These are phyloP conservation scores for Beauveria brongniartii DNA, from an alignment of 2,329 filamentous ascomycete genomes.

Conservation along the genomic window DNA sequence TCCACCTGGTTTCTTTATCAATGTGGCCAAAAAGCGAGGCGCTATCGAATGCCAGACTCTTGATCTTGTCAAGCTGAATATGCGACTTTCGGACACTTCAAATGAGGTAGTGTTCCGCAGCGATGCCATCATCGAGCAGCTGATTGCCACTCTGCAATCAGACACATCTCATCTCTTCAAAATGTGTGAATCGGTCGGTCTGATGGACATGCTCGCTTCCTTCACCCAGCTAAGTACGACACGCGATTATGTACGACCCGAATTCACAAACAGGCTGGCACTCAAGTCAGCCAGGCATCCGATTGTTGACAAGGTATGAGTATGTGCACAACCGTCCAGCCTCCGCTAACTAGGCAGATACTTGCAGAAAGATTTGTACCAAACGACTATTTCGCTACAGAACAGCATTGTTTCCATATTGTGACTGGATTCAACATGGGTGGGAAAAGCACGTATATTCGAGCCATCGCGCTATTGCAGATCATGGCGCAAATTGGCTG, in stretches of 20 bases:
- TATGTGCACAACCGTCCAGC: not conserved
- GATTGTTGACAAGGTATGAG: conserved; percentile 57
- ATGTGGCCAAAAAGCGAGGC: conserved; percentile 63
- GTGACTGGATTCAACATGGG: conserved; percentile 98
- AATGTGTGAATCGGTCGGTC: conserved; percentile 75
- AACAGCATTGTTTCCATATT: conserved; percentile 78
- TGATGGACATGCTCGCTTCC: conserved; percentile 76
- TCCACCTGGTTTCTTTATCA: conserved; percentile 67
- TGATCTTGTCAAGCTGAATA: conserved; percentile 71
- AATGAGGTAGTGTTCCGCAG: conserved; percentile 79
- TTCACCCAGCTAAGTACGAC: conserved; percentile 68
- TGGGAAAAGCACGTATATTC: conserved; percentile 92
- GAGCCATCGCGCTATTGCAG: conserved; percentile 71
- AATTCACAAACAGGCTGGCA: conserved; percentile 59
- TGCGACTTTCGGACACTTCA: conserved; percentile 69
- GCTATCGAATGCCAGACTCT: conserved; percentile 82
- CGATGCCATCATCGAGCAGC: conserved; percentile 62
- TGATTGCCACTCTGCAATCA: conserved; percentile 64
- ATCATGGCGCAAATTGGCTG: conserved; percentile 93
- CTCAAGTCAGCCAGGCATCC: conserved; percentile 71
- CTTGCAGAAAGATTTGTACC: conserved; percentile 66
- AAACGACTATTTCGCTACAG: conserved; percentile 81
- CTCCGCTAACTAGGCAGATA: conserved; percentile 31
- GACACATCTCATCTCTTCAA: conserved; percentile 70
- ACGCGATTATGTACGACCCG: conserved; percentile 53